A percentile compares a stretch with the other conserved stretches of the same genome.
These are phyloP conservation scores for Mycena kentingensis DNA, from an alignment of 768 basidiomycete genomes.

Conservation along the genomic window DNA sequence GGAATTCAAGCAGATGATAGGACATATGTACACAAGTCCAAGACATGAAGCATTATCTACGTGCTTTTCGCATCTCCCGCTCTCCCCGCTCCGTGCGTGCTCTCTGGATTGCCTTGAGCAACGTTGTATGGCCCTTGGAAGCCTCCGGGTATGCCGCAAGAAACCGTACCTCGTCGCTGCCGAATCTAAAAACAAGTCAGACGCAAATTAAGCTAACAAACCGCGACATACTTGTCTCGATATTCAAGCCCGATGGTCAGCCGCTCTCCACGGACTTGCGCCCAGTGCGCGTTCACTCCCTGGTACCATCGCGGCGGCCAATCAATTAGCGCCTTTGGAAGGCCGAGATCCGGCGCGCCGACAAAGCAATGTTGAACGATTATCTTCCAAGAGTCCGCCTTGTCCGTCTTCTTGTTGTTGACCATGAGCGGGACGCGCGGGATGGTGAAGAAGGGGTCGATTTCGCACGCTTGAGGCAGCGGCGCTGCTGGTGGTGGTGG, in stretches of 20 bases:
- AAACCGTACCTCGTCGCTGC: background rate
- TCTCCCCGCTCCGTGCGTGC: background rate
- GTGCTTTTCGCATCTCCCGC: too few species aligned
- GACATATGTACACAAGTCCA: too few species aligned
- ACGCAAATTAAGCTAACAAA: background rate
- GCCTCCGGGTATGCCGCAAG: slow-evolving; percentile 3
- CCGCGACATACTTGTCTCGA: background rate
- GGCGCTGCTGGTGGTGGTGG: too few species aligned
- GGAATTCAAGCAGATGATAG: too few species aligned
- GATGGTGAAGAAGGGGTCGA: too few species aligned
- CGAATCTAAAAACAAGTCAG: background rate
- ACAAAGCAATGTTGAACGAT: slow-evolving; percentile 6
- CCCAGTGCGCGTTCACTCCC: background rate
- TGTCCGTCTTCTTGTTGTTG: background rate
- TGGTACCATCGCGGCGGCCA: slow-evolving; percentile 6
- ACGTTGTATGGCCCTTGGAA: background rate
- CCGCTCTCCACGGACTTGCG: background rate
- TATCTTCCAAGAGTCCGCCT: slow-evolving; percentile 6
- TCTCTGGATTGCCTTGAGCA: background rate
- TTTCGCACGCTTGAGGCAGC: too few species aligned
- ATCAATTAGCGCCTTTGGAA: slow-evolving; percentile 2
- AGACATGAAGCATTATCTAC: too few species aligned
- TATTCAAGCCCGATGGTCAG: background rate
- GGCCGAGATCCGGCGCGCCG: background rate
- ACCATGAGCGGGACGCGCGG: background rate